Percentiles rank a stretch among this genome's conserved stretches.
phyloP scores from a whole-genome alignment of 2,329 filamentous ascomycete species.

The Pseudogymnoascus sp. region DNA sequence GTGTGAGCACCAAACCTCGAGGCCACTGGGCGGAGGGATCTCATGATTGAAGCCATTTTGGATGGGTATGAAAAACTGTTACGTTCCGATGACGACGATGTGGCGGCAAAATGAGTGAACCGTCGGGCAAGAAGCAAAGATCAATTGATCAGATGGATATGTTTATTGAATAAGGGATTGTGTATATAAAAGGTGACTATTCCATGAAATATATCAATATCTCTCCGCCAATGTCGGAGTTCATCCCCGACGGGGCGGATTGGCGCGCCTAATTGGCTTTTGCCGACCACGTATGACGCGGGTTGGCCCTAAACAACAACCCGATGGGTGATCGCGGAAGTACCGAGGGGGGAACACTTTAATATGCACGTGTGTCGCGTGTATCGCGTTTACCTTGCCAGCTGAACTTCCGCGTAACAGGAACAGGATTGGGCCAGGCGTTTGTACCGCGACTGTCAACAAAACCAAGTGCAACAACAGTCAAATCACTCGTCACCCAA shows the following conservation, averaged over 20 bases:
- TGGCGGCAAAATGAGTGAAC: conserved; percentile 4
- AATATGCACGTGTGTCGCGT: conserved; percentile 9
- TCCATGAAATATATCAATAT: conserved; percentile 6
- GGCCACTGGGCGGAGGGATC: conserved; percentile 34
- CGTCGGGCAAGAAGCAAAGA: background rate
- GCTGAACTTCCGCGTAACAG: conserved; percentile 9
- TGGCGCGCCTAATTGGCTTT: conserved; percentile 7
- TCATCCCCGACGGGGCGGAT: conserved; percentile 3
- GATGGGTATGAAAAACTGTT: background rate
- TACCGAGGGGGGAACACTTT: conserved; percentile 5
- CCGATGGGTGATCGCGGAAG: conserved; percentile 4
- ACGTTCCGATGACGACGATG: background rate
- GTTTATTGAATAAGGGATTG: conserved; percentile 1
- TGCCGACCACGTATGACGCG: conserved; percentile 8
- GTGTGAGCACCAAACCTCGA: conserved; percentile 20
- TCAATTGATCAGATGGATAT: background rate
- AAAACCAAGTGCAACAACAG: background rate
- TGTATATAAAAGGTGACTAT: conserved; percentile 1
- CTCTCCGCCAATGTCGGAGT: conserved; percentile 4
- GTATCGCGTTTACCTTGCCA: conserved; percentile 9
- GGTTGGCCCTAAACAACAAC: conserved; percentile 2
- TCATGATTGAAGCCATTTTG: conserved; percentile 56
- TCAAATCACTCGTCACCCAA: conserved; percentile 4
- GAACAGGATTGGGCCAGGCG: conserved; percentile 6
- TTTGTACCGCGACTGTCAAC: conserved; percentile 8